Conservation (phyloP, 306 rosid species). For the Sindora glabra region DNA sequence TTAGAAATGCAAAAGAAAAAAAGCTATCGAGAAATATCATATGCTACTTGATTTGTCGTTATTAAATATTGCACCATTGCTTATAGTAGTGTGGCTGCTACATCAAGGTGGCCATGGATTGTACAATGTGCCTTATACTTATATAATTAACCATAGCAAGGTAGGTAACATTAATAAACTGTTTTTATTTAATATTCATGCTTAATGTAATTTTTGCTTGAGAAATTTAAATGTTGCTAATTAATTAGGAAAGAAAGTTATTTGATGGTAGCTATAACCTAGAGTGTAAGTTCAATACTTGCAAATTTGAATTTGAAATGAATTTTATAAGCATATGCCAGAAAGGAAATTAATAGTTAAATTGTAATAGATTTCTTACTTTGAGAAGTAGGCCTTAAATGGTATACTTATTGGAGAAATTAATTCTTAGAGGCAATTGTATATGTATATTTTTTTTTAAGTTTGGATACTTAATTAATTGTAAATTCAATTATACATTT, state of each 20-base stretch:
- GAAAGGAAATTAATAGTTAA: constrained; percentile 4
- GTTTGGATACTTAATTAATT: too few species aligned
- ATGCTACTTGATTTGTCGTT: too few species aligned
- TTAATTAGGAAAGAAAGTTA: constrained; percentile 35
- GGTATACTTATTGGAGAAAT: constrained; percentile 15
- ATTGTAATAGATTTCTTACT: constrained; percentile 12
- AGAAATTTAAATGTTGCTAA: too few species aligned
- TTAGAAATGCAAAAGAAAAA: too few species aligned
- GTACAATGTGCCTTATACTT: constrained; percentile 47
- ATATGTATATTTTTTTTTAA: too few species aligned
- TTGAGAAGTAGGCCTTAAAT: constrained; percentile 16
- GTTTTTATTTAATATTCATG: too few species aligned
- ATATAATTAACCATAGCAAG: not conserved
- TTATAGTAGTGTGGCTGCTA: constrained; percentile 73
- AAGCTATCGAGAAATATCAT: too few species aligned
- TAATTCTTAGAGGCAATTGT: too few species aligned
- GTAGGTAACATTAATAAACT: not conserved
- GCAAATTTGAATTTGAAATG: constrained; percentile 19
- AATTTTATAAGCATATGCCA: constrained; percentile 11
- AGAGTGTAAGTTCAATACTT: constrained; percentile 65
- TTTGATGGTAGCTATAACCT: constrained; percentile 77
- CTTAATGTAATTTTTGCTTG: too few species aligned
- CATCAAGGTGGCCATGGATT: constrained; percentile 59
- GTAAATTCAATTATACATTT: too few species aligned
- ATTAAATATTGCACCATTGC: too few species aligned